Base-by-base conservation (phyloP, 352 stramenopile species). In the Aphanomyces astaci region DNA sequence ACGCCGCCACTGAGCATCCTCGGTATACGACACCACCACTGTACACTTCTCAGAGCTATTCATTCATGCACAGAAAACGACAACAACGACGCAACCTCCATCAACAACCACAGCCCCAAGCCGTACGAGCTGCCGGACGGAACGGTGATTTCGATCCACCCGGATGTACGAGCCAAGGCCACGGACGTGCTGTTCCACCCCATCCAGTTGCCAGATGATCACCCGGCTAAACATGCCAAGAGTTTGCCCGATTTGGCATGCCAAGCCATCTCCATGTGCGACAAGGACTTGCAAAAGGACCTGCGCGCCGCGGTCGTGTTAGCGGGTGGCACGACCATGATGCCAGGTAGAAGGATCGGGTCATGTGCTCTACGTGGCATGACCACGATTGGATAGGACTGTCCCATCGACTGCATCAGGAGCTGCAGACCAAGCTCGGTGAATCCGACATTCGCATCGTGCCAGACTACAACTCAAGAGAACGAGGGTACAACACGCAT, bases 161-260 rank as follows among this genome's bases (percentile, higher is more conserved):
- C 76, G 19, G 75, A 89, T n/a, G 90, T 84, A 2, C 87, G 90
- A 24, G 73, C 76, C 24, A 71, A 73, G 9, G 82, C 84, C 0
- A 84, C 84, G 15, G 88, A 96, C 64, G 73, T 92, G 25, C 74
- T 97, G 32, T 96, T 96, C 71, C 78, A 88, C 25, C 86, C 89
- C 1, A 80, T 85, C 11, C 76, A 98, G 46, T 78, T 96, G 25
- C 89, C 97, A 51, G 92, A 98, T 59, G 97, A 98, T 74, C 96
- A 97, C 70, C 85, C 90, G 3, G 54, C 74, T 32, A 74, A 76
- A 3, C 76, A 78, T 0, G 75, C 68, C 1, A 88, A 86, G 63
- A 78, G 79, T 73, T 87, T 89, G 72, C 98, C 89, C 84, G 97
- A 86, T 80, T 76, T 80, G 39, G 81, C 78, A 2, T 77, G 75